Evolutionary conservation across 495 filamentous ascomycete species (phyloP).

Genomic region (Daldinia loculata): DNA sequence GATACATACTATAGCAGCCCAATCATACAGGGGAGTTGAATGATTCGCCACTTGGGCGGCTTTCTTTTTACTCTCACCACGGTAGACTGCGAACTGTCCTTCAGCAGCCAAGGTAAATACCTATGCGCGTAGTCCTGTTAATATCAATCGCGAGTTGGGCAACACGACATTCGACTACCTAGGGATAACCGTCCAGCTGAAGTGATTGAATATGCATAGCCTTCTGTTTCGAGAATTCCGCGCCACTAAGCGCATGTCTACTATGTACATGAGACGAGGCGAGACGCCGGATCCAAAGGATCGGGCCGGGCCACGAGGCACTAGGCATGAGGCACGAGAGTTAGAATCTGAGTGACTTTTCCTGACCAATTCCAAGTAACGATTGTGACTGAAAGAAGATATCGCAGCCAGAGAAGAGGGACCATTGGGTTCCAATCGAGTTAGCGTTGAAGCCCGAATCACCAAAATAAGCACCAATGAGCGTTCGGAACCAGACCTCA

Average conservation of each 20-base stretch:
- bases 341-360: conserved; percentile 13
- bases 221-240: conserved; percentile 6
- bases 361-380: conserved; percentile 36
- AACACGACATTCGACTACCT: conserved; percentile 11
- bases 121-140: conserved; percentile 9
- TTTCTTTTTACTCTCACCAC: conserved; percentile 29
- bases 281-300: conserved; percentile 39
- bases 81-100: conserved; percentile 16
- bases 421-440: conserved; percentile 42
- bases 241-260: conserved; percentile 9
- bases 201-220: conserved; percentile 12
- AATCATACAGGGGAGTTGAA: conserved; percentile 36
- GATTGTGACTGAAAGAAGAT: conserved; percentile 33
- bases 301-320: conserved; percentile 42
- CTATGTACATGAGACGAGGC: conserved; percentile 32
- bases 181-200: conserved; percentile 9
- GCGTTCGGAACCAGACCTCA: conserved; percentile 24
- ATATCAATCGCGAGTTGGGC: conserved; percentile 18
- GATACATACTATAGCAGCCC: conserved; percentile 35
- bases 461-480: conserved; percentile 36
- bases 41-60: conserved; percentile 40
- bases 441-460: conserved; percentile 43
- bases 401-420: conserved; percentile 23
- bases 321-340: conserved; percentile 31
- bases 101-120: conserved; percentile 3